Conservation (phyloP, 495 filamentous ascomycete species). For the Neurospora terricola region DNA sequence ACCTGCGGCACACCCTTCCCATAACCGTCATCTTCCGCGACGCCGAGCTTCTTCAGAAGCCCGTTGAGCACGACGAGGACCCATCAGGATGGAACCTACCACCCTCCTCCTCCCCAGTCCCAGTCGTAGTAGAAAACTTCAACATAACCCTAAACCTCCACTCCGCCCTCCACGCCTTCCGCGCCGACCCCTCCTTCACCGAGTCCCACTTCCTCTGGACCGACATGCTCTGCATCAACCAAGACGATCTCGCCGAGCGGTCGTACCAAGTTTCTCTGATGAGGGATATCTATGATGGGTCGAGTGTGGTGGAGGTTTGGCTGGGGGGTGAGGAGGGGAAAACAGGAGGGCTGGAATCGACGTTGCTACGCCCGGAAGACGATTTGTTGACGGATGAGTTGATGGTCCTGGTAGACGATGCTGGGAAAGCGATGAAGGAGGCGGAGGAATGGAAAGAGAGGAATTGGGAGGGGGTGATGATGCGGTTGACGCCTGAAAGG, state of each 20-base stretch:
- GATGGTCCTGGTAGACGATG: background rate
- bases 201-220: background rate
- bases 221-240: constrained; percentile 15
- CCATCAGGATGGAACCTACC: background rate
- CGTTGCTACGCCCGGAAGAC: background rate
- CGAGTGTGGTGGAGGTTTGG: constrained; percentile 10
- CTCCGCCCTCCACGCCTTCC: constrained; percentile 3
- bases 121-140: background rate
- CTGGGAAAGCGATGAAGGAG: background rate
- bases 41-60: background rate
- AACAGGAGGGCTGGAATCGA: background rate
- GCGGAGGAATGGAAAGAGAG: background rate
- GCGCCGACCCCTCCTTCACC: background rate
- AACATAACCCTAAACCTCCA: background rate
- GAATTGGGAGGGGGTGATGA: background rate
- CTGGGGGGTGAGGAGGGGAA: background rate
- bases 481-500: background rate
- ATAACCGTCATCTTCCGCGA: background rate
- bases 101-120: background rate
- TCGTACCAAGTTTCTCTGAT: constrained; percentile 8
- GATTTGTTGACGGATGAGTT: background rate
- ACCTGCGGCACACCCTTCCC: background rate
- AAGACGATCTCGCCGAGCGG: constrained; percentile 4
- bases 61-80: background rate
- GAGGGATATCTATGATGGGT: constrained; percentile 5